Evolutionary conservation across 2,329 filamentous ascomycete species (phyloP).

Genomic region (Verticillium klebahnii): DNA sequence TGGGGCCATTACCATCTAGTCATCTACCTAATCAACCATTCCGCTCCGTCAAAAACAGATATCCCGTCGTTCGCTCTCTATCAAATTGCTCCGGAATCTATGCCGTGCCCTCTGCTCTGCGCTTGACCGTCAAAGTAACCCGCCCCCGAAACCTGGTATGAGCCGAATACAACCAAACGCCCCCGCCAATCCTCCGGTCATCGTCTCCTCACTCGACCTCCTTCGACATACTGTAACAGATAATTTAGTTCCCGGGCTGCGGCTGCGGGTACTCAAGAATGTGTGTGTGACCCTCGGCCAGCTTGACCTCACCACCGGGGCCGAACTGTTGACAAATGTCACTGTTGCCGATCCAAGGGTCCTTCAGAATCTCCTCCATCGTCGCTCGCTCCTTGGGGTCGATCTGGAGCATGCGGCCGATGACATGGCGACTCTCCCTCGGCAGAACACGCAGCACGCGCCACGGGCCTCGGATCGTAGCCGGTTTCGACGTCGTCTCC

Average conservation of each 20-base stretch:
- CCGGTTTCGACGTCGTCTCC: constrained; percentile 44
- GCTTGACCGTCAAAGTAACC: neutral
- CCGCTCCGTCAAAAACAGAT: neutral
- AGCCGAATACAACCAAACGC: neutral
- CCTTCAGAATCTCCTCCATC: constrained; percentile 79
- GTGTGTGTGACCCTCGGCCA: constrained; percentile 75
- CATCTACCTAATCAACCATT: neutral
- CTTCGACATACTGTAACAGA: neutral
- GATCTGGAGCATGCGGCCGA: constrained; percentile 88
- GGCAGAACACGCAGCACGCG: constrained; percentile 82
- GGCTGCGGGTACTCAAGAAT: constrained; percentile 69
- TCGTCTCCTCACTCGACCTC: neutral
- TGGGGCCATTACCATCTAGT: neutral
- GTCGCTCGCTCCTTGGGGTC: constrained; percentile 78
- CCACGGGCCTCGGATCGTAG: constrained; percentile 82
- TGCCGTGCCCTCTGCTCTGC: neutral
- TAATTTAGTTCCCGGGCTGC: constrained; percentile 18
- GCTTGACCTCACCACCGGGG: constrained; percentile 59
- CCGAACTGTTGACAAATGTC: constrained; percentile 78
- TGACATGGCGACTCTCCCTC: constrained; percentile 82
- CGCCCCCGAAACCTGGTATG: neutral
- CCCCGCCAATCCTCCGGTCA: constrained; percentile 1
- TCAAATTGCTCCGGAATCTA: neutral
- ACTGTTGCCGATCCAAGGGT: constrained; percentile 85
- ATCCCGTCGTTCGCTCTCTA: neutral